Evolutionary conservation across 2,329 filamentous ascomycete genomes (phyloP).

Genomic region (Penicillium sumatraense): DNA sequence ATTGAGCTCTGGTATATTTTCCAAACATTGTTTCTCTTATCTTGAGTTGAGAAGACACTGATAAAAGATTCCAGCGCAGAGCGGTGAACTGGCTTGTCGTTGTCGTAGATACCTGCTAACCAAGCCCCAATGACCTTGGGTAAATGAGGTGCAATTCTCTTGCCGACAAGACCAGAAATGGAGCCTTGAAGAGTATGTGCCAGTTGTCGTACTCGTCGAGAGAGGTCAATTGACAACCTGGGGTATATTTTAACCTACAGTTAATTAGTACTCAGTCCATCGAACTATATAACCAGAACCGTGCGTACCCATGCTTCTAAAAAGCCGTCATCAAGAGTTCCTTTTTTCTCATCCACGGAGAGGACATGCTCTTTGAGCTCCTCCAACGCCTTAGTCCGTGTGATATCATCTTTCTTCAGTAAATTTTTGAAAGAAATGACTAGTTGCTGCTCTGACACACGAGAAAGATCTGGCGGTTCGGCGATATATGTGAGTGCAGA

Average conservation of each 20-base stretch:
- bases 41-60: constrained; percentile 75
- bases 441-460: constrained; percentile 77
- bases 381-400: constrained; percentile 87
- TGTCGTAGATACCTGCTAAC: constrained; percentile 87
- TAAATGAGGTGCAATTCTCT: constrained; percentile 80
- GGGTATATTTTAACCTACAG: constrained; percentile 81
- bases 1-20: constrained; percentile 80
- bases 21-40: constrained; percentile 78
- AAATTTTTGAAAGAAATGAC: constrained; percentile 93
- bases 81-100: constrained; percentile 74
- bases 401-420: constrained; percentile 89
- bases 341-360: constrained; percentile 57
- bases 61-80: constrained; percentile 78
- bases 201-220: constrained; percentile 83
- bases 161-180: constrained; percentile 65
- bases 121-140: constrained; percentile 82
- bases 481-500: constrained; percentile 83
- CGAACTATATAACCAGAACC: neutral
- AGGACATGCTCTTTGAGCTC: constrained; percentile 73
- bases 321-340: constrained; percentile 77
- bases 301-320: constrained; percentile 82
- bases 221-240: constrained; percentile 85
- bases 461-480: constrained; percentile 79
- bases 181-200: constrained; percentile 75
- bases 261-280: neutral